phyloP scores from a whole-genome alignment of 179 eudicot genomes.

The Silene noctiflora region DNA sequence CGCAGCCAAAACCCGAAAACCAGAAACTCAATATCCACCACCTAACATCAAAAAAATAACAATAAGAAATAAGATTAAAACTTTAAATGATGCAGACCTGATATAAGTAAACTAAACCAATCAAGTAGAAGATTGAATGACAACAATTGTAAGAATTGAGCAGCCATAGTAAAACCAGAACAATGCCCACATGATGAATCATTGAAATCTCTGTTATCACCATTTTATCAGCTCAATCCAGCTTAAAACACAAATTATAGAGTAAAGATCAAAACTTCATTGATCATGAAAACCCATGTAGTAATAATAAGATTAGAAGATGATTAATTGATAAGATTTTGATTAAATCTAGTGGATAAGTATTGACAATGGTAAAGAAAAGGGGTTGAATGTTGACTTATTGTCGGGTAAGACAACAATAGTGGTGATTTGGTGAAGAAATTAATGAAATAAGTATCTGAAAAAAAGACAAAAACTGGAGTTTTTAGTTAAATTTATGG shows the following conservation, averaged over 20 bases:
- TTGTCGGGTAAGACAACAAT: neutral
- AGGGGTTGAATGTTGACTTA: neutral
- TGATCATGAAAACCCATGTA: neutral
- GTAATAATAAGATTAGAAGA: neutral
- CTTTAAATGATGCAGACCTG: slow-evolving; percentile 39
- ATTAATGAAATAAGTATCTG: neutral
- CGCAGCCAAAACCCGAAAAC: slow-evolving; percentile 6
- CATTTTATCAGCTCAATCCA: slow-evolving; percentile 23
- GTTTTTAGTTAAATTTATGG: too few species aligned
- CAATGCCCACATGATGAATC: slow-evolving; percentile 73
- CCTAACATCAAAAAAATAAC: neutral
- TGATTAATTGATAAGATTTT: neutral
- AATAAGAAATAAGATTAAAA: slow-evolving; percentile 5
- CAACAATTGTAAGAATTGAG: slow-evolving; percentile 53
- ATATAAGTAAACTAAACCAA: slow-evolving; percentile 60
- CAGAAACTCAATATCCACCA: neutral
- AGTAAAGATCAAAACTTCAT: neutral
- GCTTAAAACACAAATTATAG: neutral
- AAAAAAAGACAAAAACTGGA: neutral
- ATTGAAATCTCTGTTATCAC: slow-evolving; percentile 58
- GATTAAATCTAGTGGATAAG: neutral
- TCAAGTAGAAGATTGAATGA: slow-evolving; percentile 51
- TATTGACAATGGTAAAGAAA: neutral
- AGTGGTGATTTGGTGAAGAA: neutral
- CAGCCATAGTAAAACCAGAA: slow-evolving; percentile 58